Base-by-base conservation (phyloP, 495 filamentous ascomycete species). In the Letharia columbiana region DNA sequence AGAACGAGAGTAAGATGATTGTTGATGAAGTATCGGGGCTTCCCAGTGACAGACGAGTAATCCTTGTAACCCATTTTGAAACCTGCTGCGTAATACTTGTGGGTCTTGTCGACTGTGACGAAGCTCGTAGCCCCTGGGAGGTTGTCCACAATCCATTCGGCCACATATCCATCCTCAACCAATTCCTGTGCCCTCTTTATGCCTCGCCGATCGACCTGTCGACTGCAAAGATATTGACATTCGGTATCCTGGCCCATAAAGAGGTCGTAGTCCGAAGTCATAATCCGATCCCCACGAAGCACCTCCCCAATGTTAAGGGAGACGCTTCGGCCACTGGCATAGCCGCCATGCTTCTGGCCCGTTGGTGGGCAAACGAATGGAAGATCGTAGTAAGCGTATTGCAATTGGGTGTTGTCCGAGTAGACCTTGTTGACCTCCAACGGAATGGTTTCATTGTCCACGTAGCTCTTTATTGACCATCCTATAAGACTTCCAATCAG, bases 141-240 rank as follows among this genome's bases (percentile, higher is more conserved):
- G 67, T 97, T 97, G 74, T 97, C 92, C 54, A 93, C 91, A 71
- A 97, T 97, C 92, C 92, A 97, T 75, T 97, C 92, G 4, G 87
- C 88, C 52, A 96, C 89, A 74, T 96, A 96, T 50, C 91, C 91
- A 63, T 92, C 84, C 66, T 82, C 83, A 56, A 96, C 87, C 68
- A 97, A 77, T 65, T 92, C 79, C 60, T 83, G 84, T 9, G 89
- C 90, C 73, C 85, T 82, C 72, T 87, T 85, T 63, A 96, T 75
- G 61, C 86, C 89, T 33, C 80, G 79, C 37, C 85, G 80, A 70
- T 84, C 83, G 15, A 93, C 79, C 60, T 85, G 80, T 49, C 80
- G 80, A 18, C 82, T 87, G 75, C 92, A 94, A n/a, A 96, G 82
- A 63, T 88, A 82, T 65, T 82, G 84, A 67, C 89, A 93, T 72